phyloP scores from a whole-genome alignment of 73 alveolate genomes.

The Paramecium sexaurelia region DNA sequence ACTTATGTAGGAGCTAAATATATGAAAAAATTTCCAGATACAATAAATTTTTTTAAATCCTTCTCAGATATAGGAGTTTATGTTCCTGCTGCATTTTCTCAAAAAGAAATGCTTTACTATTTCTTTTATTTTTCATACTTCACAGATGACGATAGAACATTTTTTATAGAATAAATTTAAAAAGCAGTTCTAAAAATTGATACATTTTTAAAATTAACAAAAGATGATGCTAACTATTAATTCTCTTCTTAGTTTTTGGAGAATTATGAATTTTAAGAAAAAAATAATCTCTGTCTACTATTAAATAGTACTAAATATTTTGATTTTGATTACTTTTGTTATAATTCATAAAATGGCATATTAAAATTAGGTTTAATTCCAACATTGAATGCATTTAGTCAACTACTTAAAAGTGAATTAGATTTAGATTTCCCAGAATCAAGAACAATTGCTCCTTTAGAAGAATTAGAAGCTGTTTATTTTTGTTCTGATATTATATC shows the following conservation, averaged over 20 bases:
- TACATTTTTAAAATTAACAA: not conserved
- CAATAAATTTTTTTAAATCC: not conserved
- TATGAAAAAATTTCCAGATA: not conserved
- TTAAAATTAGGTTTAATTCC: not conserved
- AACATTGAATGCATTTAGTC: not conserved
- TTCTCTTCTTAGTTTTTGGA: not conserved
- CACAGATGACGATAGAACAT: not conserved
- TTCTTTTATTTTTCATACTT: not conserved
- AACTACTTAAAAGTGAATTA: not conserved
- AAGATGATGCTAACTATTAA: not conserved
- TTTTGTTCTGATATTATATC: not conserved
- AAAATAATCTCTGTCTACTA: not conserved
- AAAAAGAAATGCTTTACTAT: not conserved
- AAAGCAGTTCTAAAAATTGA: not conserved
- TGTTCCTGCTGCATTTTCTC: not conserved
- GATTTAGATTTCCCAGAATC: not conserved
- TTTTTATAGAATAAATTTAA: not conserved
- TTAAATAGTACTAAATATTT: not conserved
- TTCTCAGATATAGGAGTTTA: not conserved
- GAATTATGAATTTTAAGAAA: not conserved
- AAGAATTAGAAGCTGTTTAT: constrained; percentile 12
- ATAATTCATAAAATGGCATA: not conserved
- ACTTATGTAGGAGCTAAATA: not conserved
- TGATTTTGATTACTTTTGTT: not conserved
- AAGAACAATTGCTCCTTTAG: not conserved